Evolutionary conservation across 495 filamentous ascomycete genomes (phyloP).

Genomic region (Penicillium verhagenii): DNA sequence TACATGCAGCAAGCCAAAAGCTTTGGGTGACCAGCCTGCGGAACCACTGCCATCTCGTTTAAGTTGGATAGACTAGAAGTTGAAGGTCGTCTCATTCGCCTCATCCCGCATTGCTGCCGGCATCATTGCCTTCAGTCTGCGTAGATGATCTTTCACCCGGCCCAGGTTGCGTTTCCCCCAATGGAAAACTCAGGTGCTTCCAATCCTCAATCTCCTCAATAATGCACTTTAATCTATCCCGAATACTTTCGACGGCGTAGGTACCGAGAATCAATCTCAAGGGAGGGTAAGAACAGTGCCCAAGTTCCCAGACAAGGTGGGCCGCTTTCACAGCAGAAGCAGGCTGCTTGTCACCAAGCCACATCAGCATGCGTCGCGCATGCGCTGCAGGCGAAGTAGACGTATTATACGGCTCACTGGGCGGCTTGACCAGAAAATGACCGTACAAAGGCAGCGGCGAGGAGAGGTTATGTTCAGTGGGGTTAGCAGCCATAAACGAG

Average conservation of each 20-base stretch:
- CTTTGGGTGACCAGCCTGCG: too few species aligned
- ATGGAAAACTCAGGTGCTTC: slow-evolving; percentile 69
- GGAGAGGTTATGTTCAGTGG: slow-evolving; percentile 34
- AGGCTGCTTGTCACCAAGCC: slow-evolving; percentile 88
- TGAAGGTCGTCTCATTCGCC: background rate
- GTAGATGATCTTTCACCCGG: slow-evolving; percentile 11
- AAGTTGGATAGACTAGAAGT: too few species aligned
- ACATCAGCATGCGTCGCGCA: slow-evolving; percentile 91
- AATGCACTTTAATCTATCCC: slow-evolving; percentile 81
- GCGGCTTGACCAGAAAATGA: slow-evolving; percentile 86
- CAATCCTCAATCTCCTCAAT: slow-evolving; percentile 96
- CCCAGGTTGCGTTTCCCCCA: slow-evolving; percentile 30
- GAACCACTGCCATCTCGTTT: too few species aligned
- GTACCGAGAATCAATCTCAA: slow-evolving; percentile 80
- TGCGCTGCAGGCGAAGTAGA: slow-evolving; percentile 79
- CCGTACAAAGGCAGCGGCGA: slow-evolving; percentile 75
- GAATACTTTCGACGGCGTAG: slow-evolving; percentile 92
- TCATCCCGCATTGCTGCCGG: slow-evolving; percentile 3
- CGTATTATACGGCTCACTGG: slow-evolving; percentile 76
- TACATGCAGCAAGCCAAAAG: too few species aligned
- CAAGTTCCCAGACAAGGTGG: slow-evolving; percentile 95
- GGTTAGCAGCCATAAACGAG: slow-evolving; percentile 19
- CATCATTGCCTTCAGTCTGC: slow-evolving; percentile 1
- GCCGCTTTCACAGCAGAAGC: slow-evolving; percentile 90
- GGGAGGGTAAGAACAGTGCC: slow-evolving; percentile 88